phyloP scores from a whole-genome alignment of 1,139 yeast genomes.

The Pichia norvegensis region DNA sequence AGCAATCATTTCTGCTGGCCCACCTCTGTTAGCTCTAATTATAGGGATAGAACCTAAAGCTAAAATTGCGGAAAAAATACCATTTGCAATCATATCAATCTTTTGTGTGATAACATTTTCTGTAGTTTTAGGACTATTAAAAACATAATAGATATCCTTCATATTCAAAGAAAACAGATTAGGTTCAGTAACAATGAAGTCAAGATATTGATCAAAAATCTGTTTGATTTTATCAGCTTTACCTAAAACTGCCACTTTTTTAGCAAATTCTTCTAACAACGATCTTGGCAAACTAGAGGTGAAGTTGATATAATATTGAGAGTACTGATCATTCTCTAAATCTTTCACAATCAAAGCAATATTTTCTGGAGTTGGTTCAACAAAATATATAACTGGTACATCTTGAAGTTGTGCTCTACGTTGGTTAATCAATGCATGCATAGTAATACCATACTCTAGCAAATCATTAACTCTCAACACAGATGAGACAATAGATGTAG shows the following conservation, averaged over 20 bases:
- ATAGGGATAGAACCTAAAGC: constrained; percentile 79
- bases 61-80: constrained; percentile 70
- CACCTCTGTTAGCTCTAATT: constrained; percentile 84
- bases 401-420: constrained; percentile 78
- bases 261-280: constrained; percentile 81
- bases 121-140: constrained; percentile 62
- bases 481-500: constrained; percentile 81
- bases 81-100: constrained; percentile 68
- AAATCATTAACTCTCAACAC: constrained; percentile 86
- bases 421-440: constrained; percentile 66
- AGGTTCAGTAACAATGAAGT: constrained; percentile 89
- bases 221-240: constrained; percentile 68
- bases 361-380: constrained; percentile 79
- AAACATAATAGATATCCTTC: constrained; percentile 53
- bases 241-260: constrained; percentile 65
- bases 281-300: constrained; percentile 72
- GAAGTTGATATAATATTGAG: constrained; percentile 75
- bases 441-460: constrained; percentile 81
- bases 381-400: constrained; percentile 88
- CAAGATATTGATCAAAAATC: constrained; percentile 87
- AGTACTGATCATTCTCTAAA: constrained; percentile 64
- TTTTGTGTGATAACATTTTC: constrained; percentile 67
- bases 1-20: constrained; percentile 93
- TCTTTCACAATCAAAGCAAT: constrained; percentile 63
- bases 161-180: constrained; percentile 76